Base-by-base conservation (phyloP, 23 red algal species). In the Gracilaria gracilis region DNA sequence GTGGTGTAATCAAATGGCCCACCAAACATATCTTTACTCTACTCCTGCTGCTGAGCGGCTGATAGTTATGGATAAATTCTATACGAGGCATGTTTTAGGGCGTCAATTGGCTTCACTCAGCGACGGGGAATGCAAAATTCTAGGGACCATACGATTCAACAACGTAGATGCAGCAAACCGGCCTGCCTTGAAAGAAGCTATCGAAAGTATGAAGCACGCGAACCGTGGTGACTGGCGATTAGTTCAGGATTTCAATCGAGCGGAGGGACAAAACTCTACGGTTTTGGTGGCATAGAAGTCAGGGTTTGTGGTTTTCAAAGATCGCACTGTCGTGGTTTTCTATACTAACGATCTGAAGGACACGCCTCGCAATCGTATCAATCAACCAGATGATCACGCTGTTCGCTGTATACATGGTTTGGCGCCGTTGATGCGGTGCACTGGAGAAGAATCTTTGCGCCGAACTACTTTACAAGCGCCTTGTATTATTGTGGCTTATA, bases 361-460 rank as follows among this genome's bases (percentile, higher is more conserved):
- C n/a, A 75, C 69, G 21, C 69, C 69, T 11, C 17, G 23, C 9
- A 19, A n/a, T 44, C 42, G 69, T 4, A 35, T 48, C 34, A 13
- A 75, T 44, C 19, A 9, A 32, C 12, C 69, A 20, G 15, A 42
- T 19, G 38, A 75, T 32, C 69, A 75, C 27, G 7, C 69, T 48
- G 42, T 75, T n/a, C 5, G 3, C 5, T 75, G 69, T 75, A 19
- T 75, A 13, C 69, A 75, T 75, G 69, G 69, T 21, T 19, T 75
- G 27, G 69, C 42, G 23, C 16, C 36, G 4, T 20, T 75, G 27
- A 11, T 48, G 12, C 7, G 42, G 21, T 75, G 27, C 23, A 42
- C 20, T 42, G 69, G 69, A 14, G n/a, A 48, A 33, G 69, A 75
- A 75, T 11, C 20, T 44, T 33, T 75, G 69, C 4, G 3, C 5